Evolutionary conservation across 208 protist species (phyloP).

Genomic region (Leishmania guyanensis): DNA sequence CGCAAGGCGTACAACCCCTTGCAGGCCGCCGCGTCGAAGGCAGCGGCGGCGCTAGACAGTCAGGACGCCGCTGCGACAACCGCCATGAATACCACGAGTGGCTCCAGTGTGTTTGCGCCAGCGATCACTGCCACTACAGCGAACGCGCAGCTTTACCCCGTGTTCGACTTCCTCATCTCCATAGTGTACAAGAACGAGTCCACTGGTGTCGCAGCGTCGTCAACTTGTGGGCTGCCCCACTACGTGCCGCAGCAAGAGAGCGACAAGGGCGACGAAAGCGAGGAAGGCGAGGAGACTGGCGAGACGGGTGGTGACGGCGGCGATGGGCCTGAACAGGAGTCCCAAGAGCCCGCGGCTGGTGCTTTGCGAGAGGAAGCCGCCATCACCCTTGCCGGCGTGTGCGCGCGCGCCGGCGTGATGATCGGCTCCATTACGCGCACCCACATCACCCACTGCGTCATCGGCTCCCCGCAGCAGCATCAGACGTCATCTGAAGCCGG

Average conservation of each 20-base stretch:
- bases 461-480: constrained; percentile 44
- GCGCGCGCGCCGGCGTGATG: constrained; percentile 50
- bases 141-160: constrained; percentile 46
- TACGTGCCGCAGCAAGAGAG: constrained; percentile 23
- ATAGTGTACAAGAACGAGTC: constrained; percentile 12
- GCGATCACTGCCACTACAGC: constrained; percentile 47
- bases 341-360: constrained; percentile 19
- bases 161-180: constrained; percentile 41
- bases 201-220: neutral
- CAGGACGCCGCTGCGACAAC: neutral
- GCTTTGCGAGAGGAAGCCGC: constrained; percentile 27
- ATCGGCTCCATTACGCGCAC: constrained; percentile 65
- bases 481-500: neutral
- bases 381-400: constrained; percentile 62
- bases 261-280: constrained; percentile 18
- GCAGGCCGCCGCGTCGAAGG: constrained; percentile 20
- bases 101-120: constrained; percentile 42
- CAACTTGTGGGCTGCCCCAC: constrained; percentile 11
- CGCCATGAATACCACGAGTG: constrained; percentile 37
- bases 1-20: constrained; percentile 10
- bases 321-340: constrained; percentile 36
- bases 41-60: constrained; percentile 12
- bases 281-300: constrained; percentile 14
- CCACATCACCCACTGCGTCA: constrained; percentile 64
- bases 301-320: constrained; percentile 20